Base-by-base conservation (phyloP, 116 monocot genomes). In the Zostera marina region DNA sequence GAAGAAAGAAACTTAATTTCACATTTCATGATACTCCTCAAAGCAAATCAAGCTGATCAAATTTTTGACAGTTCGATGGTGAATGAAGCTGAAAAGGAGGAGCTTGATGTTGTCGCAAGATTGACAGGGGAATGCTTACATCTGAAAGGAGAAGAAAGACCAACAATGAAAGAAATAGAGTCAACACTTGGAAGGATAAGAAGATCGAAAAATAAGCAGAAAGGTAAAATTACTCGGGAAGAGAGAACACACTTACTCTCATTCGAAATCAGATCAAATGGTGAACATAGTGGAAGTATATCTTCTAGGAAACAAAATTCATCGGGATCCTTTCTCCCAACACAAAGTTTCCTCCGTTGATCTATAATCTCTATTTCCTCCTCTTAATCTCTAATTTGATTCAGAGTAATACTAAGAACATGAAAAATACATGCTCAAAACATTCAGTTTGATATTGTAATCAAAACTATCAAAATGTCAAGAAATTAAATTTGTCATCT, bases 141-240 rank as follows among this genome's bases (percentile, higher is more conserved):
- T 10, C 14, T 67, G 57, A 71, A 6, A 21, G 67, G 76, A 41
- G 64, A 67, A 11, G 72, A 77, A 41, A 40, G 77, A 53, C 64
- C 77, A 4, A 49, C 47, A 5, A 77, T 77, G 72, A 68, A 56
- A 51, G 68, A 73, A 22, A 66, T 80, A 47, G 67, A 66, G 3
- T 53, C 41, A 12, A 66, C 73, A 63, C 54, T 78, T 12, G 66
- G 70, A 58, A 58, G 58, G 53, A 25, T 52, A 25, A 56, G n/a
- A 14, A 56, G n/a, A 56, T 45, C 44, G 12, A 45, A 14, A 45
- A 45, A 10, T 7, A 45, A 45, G 44, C 44, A 45, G 14, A 45
- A 3, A 2, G 12, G 0, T 14, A 10, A 45, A 10, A 45, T 3
- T 45, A 45, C 8, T 11, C 44, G 12, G 2, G 44, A 45, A 45